Evolutionary conservation across 768 basidiomycete species (phyloP).

Genomic region (Collybia nuda): DNA sequence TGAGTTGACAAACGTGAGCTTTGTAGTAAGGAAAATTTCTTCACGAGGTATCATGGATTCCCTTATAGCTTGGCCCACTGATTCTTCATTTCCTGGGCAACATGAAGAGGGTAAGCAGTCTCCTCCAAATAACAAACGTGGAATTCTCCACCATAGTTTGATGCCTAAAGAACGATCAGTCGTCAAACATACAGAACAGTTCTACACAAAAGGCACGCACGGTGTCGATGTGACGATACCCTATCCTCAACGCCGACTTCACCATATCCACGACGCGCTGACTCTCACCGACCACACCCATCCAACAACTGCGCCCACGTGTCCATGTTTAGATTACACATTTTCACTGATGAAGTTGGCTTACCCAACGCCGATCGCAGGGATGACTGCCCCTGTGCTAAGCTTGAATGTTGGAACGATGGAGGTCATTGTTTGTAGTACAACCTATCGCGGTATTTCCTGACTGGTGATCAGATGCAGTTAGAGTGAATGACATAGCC

Average conservation of each 20-base stretch:
- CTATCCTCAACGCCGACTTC: constrained; percentile 20
- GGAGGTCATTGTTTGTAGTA: background rate
- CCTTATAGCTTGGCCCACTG: constrained; percentile 36
- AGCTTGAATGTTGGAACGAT: constrained; percentile 12
- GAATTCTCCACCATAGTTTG: constrained; percentile 10
- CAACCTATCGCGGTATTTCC: too few relatives aligned
- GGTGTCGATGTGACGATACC: constrained; percentile 36
- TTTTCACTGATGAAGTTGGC: background rate
- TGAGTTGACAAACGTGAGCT: constrained; percentile 27
- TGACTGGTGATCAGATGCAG: too few relatives aligned
- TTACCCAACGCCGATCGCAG: constrained; percentile 27
- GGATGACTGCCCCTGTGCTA: constrained; percentile 22
- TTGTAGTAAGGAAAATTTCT: constrained; percentile 40
- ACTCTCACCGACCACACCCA: constrained; percentile 26
- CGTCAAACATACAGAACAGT: background rate
- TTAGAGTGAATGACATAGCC: too few relatives aligned
- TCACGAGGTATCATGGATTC: constrained; percentile 37
- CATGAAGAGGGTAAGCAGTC: background rate
- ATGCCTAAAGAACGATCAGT: constrained; percentile 5
- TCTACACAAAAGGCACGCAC: constrained; percentile 8
- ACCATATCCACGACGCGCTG: constrained; percentile 21
- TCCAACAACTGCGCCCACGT: constrained; percentile 24
- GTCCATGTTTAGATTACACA: background rate
- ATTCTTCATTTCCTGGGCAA: constrained; percentile 27
- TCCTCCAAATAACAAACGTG: background rate